Percentiles rank a stretch among this genome's conserved stretches.
Conservation (phyloP, 1,284 basidiomycete genomes). For the Marasmius tenuissimus region DNA sequence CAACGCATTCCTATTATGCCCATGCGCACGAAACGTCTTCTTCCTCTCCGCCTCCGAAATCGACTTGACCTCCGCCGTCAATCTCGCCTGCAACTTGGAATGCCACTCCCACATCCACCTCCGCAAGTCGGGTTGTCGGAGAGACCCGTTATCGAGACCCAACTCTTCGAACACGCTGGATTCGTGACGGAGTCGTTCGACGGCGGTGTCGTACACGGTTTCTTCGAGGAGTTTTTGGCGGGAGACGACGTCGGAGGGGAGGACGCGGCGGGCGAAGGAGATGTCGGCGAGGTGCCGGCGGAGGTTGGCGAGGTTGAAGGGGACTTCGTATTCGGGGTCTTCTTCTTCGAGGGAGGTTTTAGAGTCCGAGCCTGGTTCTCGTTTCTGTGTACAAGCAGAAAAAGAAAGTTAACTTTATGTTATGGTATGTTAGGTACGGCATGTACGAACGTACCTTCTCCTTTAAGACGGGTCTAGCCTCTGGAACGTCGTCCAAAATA, state of each 20-base stretch:
- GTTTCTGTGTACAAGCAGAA: slow-evolving; percentile 11
- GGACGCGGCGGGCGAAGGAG: slow-evolving; percentile 58
- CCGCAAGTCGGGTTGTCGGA: slow-evolving; percentile 62
- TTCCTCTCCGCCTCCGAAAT: slow-evolving; percentile 42
- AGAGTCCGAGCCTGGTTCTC: slow-evolving; percentile 12
- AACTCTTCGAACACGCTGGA: slow-evolving; percentile 58
- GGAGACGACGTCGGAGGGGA: slow-evolving; percentile 65
- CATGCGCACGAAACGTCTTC: background rate
- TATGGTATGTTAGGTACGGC: background rate
- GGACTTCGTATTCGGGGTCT: slow-evolving; percentile 43
- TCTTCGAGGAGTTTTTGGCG: slow-evolving; percentile 85
- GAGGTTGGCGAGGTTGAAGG: slow-evolving; percentile 74
- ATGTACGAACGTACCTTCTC: slow-evolving; percentile 20
- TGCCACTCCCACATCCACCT: slow-evolving; percentile 92
- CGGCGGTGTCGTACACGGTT: slow-evolving; percentile 83
- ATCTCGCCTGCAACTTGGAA: slow-evolving; percentile 52
- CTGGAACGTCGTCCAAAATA: slow-evolving; percentile 52
- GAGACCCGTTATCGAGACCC: slow-evolving; percentile 49
- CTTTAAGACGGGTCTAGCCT: slow-evolving; percentile 52
- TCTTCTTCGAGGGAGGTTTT: slow-evolving; percentile 17
- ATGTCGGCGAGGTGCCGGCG: slow-evolving; percentile 67
- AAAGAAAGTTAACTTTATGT: background rate
- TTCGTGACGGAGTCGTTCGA: slow-evolving; percentile 70
- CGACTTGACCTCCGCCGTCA: slow-evolving; percentile 57
- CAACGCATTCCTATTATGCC: background rate